Percentiles rank a stretch among this genome's conserved stretches.
Conservation (phyloP, 2,329 filamentous ascomycete species). For the Fusarium ramigenum region DNA sequence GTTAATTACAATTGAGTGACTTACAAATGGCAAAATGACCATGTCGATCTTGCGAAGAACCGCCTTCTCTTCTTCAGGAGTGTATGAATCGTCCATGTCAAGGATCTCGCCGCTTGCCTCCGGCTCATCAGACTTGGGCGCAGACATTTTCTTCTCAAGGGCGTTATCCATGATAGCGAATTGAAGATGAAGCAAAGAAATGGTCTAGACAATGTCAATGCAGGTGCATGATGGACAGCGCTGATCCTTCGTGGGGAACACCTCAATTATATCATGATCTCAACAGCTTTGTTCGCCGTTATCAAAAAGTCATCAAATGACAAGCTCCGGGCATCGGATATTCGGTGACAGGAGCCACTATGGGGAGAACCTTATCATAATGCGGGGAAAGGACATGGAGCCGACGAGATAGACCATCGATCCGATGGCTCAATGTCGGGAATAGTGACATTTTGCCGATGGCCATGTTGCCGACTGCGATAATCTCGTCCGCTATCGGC, state of each 20-base stretch:
- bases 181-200: neutral
- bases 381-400: neutral
- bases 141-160: neutral
- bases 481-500: neutral
- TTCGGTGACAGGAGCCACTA: neutral
- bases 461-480: neutral
- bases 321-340: neutral
- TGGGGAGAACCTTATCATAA: neutral
- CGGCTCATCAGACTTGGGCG: neutral
- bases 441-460: neutral
- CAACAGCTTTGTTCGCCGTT: neutral
- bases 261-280: neutral
- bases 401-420: neutral
- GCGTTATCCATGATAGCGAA: neutral
- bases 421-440: neutral
- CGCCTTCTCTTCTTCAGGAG: neutral
- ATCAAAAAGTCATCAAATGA: neutral
- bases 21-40: neutral
- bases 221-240: neutral
- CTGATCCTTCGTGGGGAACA: neutral
- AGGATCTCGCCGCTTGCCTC: neutral
- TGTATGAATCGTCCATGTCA: neutral
- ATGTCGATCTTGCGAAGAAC: neutral
- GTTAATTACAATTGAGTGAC: accelerated
- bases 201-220: neutral